Evolutionary conservation across 305 asterid species (phyloP).

Genomic region (Ilex paraguariensis): DNA sequence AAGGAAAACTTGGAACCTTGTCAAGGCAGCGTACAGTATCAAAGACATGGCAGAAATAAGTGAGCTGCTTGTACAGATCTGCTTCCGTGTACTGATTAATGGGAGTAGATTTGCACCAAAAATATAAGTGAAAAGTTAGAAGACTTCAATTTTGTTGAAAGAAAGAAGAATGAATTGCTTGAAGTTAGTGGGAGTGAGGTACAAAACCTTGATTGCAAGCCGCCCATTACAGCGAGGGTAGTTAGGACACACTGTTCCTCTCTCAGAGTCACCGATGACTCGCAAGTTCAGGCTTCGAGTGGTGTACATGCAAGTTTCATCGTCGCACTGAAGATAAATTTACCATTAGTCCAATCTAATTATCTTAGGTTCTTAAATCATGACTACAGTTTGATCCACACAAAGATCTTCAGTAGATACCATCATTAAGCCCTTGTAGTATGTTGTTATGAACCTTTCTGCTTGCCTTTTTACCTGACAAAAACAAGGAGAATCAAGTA

Average conservation of each 20-base stretch:
- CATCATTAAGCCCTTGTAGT: conserved; percentile 84
- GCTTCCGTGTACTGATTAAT: conserved; percentile 69
- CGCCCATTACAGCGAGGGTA: conserved; percentile 87
- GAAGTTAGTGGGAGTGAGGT: not conserved
- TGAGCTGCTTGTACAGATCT: conserved; percentile 81
- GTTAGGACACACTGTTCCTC: conserved; percentile 93
- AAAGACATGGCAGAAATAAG: conserved; percentile 70
- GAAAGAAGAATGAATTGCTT: not conserved
- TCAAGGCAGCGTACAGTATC: conserved; percentile 77
- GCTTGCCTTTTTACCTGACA: conserved; percentile 86
- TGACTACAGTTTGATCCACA: not conserved
- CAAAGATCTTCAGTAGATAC: conserved; percentile 31
- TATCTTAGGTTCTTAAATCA: conserved; percentile 4
- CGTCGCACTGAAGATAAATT: conserved; percentile 67
- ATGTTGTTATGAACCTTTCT: conserved; percentile 63
- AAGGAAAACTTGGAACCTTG: conserved; percentile 33
- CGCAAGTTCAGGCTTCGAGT: conserved; percentile 79
- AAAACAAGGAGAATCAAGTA: not conserved
- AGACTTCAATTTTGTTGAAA: not conserved
- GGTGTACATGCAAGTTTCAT: conserved; percentile 88
- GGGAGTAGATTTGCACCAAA: conserved; percentile 3
- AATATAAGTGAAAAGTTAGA: not conserved
- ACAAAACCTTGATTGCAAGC: conserved; percentile 66
- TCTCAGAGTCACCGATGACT: conserved; percentile 65
- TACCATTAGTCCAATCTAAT: not conserved